Evolutionary conservation across 2,329 filamentous ascomycete genomes (phyloP).

Genomic region (Colletotrichum gigasporum): DNA sequence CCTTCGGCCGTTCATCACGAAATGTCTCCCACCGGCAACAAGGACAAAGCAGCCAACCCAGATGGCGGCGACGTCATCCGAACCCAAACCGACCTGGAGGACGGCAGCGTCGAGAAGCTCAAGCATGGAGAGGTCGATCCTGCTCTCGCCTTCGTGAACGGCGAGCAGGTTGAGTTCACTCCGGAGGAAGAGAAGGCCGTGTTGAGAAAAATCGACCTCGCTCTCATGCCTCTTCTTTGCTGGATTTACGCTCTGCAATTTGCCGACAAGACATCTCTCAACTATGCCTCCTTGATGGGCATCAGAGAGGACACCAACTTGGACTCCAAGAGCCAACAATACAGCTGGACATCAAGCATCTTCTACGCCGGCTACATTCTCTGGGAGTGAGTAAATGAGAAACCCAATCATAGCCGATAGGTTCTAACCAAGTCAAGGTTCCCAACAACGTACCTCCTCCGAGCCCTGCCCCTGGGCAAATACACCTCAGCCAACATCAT

Average conservation of each 20-base stretch:
- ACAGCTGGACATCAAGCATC: conserved; percentile 34
- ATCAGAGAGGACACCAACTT: conserved; percentile 30
- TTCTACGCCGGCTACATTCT: conserved; percentile 36
- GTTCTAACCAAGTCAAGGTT: conserved; percentile 34
- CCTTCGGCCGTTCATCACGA: neutral
- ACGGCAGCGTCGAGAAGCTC: conserved; percentile 27
- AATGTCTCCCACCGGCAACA: neutral
- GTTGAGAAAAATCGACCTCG: conserved; percentile 20
- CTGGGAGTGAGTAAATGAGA: conserved; percentile 31
- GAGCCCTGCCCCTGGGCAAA: conserved; percentile 44
- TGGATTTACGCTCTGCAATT: conserved; percentile 30
- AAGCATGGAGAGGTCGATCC: conserved; percentile 22
- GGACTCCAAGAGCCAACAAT: conserved; percentile 28
- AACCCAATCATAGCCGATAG: neutral
- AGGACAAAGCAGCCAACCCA: neutral
- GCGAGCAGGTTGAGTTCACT: conserved; percentile 24
- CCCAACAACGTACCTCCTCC: conserved; percentile 46
- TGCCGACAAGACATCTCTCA: conserved; percentile 27
- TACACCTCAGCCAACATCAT: conserved; percentile 46
- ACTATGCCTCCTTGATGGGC: conserved; percentile 31
- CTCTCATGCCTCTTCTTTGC: conserved; percentile 13
- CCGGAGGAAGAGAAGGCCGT: conserved; percentile 21
- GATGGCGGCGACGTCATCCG: conserved; percentile 19
- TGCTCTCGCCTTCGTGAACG: conserved; percentile 20
- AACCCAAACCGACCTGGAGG: conserved; percentile 18